These are phyloP conservation scores for Coemansia aciculifera DNA, from an alignment of 192 early-diverging fungal species.

Conservation along the genomic window DNA sequence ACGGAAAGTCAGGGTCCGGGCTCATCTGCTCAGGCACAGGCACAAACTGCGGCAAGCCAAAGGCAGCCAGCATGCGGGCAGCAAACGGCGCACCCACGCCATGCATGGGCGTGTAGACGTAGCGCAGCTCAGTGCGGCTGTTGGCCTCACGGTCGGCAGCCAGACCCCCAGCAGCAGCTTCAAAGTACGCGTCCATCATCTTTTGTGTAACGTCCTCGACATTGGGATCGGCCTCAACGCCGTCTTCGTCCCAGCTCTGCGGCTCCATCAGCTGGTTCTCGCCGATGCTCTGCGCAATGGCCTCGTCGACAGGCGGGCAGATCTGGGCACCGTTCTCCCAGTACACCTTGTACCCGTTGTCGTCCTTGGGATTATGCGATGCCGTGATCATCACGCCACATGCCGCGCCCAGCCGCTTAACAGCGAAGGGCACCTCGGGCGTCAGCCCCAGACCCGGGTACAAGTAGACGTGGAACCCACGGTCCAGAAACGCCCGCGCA, in stretches of 20 bases:
- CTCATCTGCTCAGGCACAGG: conserved; percentile 65
- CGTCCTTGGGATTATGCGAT: conserved; percentile 91
- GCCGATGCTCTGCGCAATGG: conserved; percentile 77
- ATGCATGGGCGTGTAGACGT: conserved; percentile 95
- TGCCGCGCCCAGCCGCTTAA: conserved; percentile 67
- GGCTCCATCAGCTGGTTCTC: conserved; percentile 58
- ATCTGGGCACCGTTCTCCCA: conserved; percentile 92
- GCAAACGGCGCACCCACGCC: conserved; percentile 86
- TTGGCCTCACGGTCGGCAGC: conserved; percentile 18
- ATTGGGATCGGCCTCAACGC: conserved; percentile 58
- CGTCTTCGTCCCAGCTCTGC: conserved; percentile 62
- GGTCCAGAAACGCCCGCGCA: conserved; percentile 76
- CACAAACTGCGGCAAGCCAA: conserved; percentile 69
- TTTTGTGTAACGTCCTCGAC: conserved; percentile 60
- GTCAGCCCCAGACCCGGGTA: conserved; percentile 78
- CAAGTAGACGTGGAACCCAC: conserved; percentile 78
- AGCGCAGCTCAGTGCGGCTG: conserved; percentile 31
- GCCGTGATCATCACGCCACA: conserved; percentile 97
- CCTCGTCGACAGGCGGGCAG: conserved; percentile 81
- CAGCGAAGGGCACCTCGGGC: conserved; percentile 83
- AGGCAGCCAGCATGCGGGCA: conserved; percentile 62
- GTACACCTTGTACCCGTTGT: conserved; percentile 91
- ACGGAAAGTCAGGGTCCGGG: conserved; percentile 91
- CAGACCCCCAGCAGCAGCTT: conserved; percentile 48
- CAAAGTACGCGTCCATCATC: conserved; percentile 74